A percentile compares a stretch with the other conserved stretches of the same genome.
Conservation (phyloP, 371 early-diverging fungal species). For the Mortierella sp. region DNA sequence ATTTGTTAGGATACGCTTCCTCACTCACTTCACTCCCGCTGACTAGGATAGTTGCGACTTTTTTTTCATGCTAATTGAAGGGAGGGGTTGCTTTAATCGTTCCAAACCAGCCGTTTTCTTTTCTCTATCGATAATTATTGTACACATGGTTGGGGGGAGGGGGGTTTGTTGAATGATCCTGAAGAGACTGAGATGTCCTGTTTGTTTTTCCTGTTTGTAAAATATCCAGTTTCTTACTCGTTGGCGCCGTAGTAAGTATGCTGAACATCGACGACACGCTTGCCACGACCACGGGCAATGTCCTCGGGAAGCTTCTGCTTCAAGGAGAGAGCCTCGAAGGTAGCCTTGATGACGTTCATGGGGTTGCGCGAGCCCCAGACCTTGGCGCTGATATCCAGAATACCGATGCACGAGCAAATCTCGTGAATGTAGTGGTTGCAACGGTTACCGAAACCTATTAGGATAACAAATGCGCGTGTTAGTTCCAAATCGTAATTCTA, state of each 20-base stretch:
- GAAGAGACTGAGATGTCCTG: neutral
- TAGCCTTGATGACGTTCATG: slow-evolving; percentile 98
- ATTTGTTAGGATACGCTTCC: neutral
- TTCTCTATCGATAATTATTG: slow-evolving; percentile 16
- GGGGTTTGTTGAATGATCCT: neutral
- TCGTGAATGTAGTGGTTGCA: slow-evolving; percentile 96
- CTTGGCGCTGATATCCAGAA: slow-evolving; percentile 94
- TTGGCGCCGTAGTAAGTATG: slow-evolving; percentile 80
- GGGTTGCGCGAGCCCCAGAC: slow-evolving; percentile 94
- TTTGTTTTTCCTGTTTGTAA: neutral
- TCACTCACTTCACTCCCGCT: neutral
- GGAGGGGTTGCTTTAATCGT: slow-evolving; percentile 8
- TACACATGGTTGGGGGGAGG: slow-evolving; percentile 6
- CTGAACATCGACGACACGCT: slow-evolving; percentile 92
- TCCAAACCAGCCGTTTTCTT: neutral
- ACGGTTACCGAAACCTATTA: slow-evolving; percentile 91
- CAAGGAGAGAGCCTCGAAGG: slow-evolving; percentile 89
- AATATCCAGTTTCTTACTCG: slow-evolving; percentile 34
- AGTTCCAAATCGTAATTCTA: neutral
- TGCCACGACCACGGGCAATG: slow-evolving; percentile 91
- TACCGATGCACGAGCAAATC: slow-evolving; percentile 94
- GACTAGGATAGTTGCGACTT: neutral
- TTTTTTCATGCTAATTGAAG: neutral
- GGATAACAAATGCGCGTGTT: neutral
- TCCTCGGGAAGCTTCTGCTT: slow-evolving; percentile 88